These are phyloP conservation scores for Trichaptum fuscoviolaceum DNA, from an alignment of 768 basidiomycete species.

Conservation along the genomic window DNA sequence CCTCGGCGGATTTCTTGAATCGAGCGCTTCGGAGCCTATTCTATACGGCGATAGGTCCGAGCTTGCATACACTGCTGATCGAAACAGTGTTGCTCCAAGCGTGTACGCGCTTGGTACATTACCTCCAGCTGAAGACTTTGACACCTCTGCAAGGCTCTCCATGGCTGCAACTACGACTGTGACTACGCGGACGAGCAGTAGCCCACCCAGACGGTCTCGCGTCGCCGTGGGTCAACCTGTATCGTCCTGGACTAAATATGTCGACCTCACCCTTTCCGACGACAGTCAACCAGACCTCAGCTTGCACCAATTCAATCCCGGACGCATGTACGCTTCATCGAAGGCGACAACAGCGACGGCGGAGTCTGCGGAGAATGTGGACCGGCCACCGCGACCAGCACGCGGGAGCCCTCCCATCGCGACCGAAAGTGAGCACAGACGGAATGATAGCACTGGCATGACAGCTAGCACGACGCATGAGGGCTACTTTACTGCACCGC, in stretches of 20 bases:
- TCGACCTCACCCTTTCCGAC: not conserved
- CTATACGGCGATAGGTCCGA: not conserved
- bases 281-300: not conserved
- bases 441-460: not conserved
- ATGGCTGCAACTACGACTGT: not conserved
- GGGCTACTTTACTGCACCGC: constrained; percentile 1
- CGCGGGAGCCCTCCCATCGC: not conserved
- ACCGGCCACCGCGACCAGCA: not conserved
- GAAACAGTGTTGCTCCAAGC: not conserved
- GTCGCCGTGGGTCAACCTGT: not conserved
- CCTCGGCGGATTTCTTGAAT: not conserved
- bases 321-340: not conserved
- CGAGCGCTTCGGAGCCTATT: not conserved
- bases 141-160: not conserved
- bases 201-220: not conserved
- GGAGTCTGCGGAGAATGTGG: not conserved
- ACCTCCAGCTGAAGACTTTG: not conserved
- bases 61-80: not conserved
- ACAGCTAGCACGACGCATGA: not conserved
- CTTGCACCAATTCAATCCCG: not conserved
- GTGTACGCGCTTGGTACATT: not conserved
- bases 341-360: not conserved
- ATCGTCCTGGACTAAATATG: not conserved
- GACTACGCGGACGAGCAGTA: not conserved
- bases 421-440: not conserved